phyloP scores from a whole-genome alignment of 495 filamentous ascomycete genomes.

The Hypoxylon perforatum region DNA sequence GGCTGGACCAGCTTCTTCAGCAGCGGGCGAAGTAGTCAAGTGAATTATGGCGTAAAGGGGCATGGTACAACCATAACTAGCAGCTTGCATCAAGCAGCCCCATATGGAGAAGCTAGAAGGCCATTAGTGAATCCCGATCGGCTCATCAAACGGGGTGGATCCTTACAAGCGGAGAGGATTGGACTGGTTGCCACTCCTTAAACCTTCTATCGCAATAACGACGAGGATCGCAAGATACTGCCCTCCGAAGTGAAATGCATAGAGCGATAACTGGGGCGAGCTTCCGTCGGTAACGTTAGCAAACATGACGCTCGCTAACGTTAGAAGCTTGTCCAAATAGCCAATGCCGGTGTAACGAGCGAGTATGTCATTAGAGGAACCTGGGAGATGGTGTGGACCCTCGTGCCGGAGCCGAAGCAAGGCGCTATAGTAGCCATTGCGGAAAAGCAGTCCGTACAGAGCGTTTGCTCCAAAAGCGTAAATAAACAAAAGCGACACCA shows the following conservation, averaged over 20 bases:
- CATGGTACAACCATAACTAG: constrained; percentile 34
- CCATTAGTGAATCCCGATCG: background rate
- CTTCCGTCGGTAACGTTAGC: constrained; percentile 34
- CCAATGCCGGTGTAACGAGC: constrained; percentile 23
- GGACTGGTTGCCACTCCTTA: constrained; percentile 25
- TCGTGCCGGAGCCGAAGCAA: constrained; percentile 27
- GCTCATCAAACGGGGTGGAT: background rate
- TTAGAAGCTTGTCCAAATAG: constrained; percentile 28
- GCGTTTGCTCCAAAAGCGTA: constrained; percentile 27
- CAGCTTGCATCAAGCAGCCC: constrained; percentile 28
- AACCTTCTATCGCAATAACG: constrained; percentile 25
- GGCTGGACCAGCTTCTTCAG: constrained; percentile 14
- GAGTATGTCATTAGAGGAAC: constrained; percentile 26
- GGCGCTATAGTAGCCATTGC: constrained; percentile 33
- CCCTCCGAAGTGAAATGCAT: constrained; percentile 34
- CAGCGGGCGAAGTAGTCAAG: constrained; percentile 17
- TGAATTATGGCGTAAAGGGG: constrained; percentile 32
- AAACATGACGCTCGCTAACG: constrained; percentile 34
- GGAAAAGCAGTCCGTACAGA: constrained; percentile 23
- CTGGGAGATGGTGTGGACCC: constrained; percentile 26
- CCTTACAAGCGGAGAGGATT: constrained; percentile 26
- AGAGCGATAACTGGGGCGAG: constrained; percentile 26
- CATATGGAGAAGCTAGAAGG: constrained; percentile 30
- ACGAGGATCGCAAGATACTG: constrained; percentile 34
- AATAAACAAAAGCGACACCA: constrained; percentile 21